Evolutionary conservation across 148 eudicot genomes (phyloP), one percentile per base, ranked within the genome.

Genomic region (Silene latifolia): DNA sequence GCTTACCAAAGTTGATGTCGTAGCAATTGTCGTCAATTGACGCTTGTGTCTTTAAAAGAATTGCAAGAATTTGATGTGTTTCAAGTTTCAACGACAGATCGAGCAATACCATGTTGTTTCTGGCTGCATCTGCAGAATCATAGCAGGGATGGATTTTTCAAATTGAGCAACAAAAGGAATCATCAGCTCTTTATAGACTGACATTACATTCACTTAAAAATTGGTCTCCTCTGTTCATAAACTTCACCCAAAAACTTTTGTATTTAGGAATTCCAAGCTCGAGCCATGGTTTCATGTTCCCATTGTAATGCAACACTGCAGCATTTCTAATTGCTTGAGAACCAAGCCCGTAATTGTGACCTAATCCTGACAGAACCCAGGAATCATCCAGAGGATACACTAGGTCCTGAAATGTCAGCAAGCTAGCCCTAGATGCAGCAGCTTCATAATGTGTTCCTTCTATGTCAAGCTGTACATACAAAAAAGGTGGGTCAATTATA

Each of bases 241-340:
- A 90, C 80, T 82, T 90, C 62, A 79, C 80, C 99, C 99, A 95
- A 46, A 78, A 80, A 21, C 76, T 77, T 77, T 72, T 88, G 80
- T 90, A 95, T 75, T 82, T 85, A 32, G 88, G 87, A 75, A 95
- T 95, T 74, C 96, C 92, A 76, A 95, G 83, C 74, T 95, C 99
- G 58, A 95, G 92, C 99, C 99, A 95, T 24, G 99, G 97, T 82
- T 95, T 95, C 99, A 90, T 95, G 81, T 91, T 90, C 68, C 99
- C 99, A 76, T 92, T 91, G 76, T 80, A 95, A 78, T 95, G 99
- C 78, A 95, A 74, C 18, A 84, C 93, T 27, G 89, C 91, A 56
- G 95, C 89, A 65, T 85, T 87, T 75, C 76, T 69, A 20, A 90
- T 68, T 71, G 87, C 76, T 61, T 86, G 86, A 1, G 64, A 35